phyloP scores from a whole-genome alignment of 768 basidiomycete species.

The Termitomyces sp. region DNA sequence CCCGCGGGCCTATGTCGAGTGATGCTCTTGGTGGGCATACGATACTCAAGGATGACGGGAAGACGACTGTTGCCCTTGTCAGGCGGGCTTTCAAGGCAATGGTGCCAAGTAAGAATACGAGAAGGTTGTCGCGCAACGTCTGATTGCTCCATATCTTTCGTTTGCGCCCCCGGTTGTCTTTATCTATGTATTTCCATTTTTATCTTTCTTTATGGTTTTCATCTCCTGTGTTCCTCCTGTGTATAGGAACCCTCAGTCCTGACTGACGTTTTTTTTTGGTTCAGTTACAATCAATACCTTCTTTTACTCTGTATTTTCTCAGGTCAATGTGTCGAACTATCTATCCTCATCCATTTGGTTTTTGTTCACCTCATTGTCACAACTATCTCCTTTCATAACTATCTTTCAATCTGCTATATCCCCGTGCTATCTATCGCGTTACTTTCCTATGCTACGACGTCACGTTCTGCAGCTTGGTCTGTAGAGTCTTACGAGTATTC shows the following conservation, averaged over 20 bases:
- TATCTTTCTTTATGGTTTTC: background rate
- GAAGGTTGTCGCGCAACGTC: constrained; percentile 40
- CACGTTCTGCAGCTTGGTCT: constrained; percentile 2
- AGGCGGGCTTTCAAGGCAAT: constrained; percentile 74
- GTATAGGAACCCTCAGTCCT: background rate
- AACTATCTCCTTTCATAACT: background rate
- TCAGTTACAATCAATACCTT: background rate
- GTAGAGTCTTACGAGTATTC: constrained; percentile 1
- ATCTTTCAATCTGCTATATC: constrained; percentile 7
- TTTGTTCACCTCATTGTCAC: constrained; percentile 1
- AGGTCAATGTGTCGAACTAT: background rate
- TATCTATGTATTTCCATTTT: background rate
- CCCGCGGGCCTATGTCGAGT: constrained; percentile 22
- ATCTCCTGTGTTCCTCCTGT: background rate
- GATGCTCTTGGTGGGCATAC: constrained; percentile 17
- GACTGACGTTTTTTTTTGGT: background rate
- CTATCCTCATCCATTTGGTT: background rate
- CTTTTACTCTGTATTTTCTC: background rate
- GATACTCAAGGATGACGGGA: constrained; percentile 39
- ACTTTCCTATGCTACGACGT: background rate
- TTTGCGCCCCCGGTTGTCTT: background rate
- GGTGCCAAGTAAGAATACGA: constrained; percentile 57
- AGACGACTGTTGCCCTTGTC: constrained; percentile 50
- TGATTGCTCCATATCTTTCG: constrained; percentile 22
- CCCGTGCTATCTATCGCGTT: constrained; percentile 13